Evolutionary conservation across 306 rosid genomes (phyloP), one percentile per base, ranked within the genome.

Genomic region (Dryas alaskensis): DNA sequence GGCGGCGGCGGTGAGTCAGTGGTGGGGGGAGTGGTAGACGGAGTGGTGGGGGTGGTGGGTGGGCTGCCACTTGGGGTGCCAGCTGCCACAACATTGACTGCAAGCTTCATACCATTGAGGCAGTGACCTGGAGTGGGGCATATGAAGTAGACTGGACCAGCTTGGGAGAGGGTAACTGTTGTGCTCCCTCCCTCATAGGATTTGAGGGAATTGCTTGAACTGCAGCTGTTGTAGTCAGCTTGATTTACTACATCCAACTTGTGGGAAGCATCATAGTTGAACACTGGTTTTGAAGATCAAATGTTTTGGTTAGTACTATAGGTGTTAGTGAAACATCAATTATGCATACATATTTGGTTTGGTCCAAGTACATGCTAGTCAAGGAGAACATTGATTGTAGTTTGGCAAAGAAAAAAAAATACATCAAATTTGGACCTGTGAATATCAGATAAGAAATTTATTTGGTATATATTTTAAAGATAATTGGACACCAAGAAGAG

Each of bases 61-160:
- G 83, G 74, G 25, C 52, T 40, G 27, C 72, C 77, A 57, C 46
- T n/a, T 67, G 83, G 80, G 78, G 79, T 8, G 19, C 46, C 48
- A 14, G 91, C 67, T 8, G 87, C 96, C 10, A n/a, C 73, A 6
- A 84, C 94, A 40, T 39, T 78, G 65, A 92, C 25, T 27, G 17
- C 0, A 3, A 92, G 87, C 72, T 90, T 92, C 98, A 83, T 83
- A 67, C 98, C 96, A 3, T 6, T 5, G 3, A 1, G 0, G 68
- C 96, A 90, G 78, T 92, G 94, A 17, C 87, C 85, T 17, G 67
- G 0, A 0, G 77, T 69, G 1, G 96, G 89, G 72, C 98, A 89
- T 3, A 85, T 46, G 85, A 79, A 92, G 85, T 86, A 86, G 61
- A 1, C 7, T 1, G 74, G 57, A 1, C 98, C 96, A 0, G 83